Conservation (phyloP, 208 protist species). For the Trypanosoma avium region DNA sequence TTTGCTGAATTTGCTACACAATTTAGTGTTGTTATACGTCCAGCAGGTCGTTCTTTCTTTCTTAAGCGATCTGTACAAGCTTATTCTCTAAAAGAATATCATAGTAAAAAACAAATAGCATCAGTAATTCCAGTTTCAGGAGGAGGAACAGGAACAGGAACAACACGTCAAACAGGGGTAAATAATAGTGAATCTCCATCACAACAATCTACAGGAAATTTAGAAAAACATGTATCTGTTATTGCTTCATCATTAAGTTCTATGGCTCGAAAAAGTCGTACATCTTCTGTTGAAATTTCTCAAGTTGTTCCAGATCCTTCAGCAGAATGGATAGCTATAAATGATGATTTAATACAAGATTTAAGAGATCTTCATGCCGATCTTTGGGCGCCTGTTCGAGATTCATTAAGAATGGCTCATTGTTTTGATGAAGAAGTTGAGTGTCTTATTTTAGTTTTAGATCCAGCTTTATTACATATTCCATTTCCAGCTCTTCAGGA, state of each 20-base stretch:
- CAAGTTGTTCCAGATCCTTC: background rate
- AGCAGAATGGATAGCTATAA: background rate
- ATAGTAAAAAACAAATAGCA: constrained; percentile 30
- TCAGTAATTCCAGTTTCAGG: constrained; percentile 14
- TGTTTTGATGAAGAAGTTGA: constrained; percentile 45
- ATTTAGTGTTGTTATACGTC: constrained; percentile 76
- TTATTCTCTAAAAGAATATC: constrained; percentile 59
- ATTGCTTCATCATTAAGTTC: constrained; percentile 10
- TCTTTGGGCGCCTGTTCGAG: constrained; percentile 67
- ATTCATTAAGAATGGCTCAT: constrained; percentile 37
- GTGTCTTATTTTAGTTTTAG: constrained; percentile 73
- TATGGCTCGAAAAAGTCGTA: background rate
- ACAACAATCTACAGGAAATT: background rate
- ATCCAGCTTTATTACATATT: constrained; percentile 70
- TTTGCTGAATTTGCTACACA: constrained; percentile 83
- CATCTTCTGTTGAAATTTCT: background rate
- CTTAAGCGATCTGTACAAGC: constrained; percentile 62
- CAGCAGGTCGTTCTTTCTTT: constrained; percentile 50
- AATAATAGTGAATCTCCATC: background rate
- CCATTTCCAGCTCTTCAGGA: constrained; percentile 67
- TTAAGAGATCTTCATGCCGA: constrained; percentile 76
- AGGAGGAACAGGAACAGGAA: too few relatives aligned
- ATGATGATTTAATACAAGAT: constrained; percentile 32
- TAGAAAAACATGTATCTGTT: background rate
- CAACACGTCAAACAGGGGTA: constrained; percentile 6